phyloP scores from a whole-genome alignment of 805 yeast species.

The Metschnikowia lachancei region DNA sequence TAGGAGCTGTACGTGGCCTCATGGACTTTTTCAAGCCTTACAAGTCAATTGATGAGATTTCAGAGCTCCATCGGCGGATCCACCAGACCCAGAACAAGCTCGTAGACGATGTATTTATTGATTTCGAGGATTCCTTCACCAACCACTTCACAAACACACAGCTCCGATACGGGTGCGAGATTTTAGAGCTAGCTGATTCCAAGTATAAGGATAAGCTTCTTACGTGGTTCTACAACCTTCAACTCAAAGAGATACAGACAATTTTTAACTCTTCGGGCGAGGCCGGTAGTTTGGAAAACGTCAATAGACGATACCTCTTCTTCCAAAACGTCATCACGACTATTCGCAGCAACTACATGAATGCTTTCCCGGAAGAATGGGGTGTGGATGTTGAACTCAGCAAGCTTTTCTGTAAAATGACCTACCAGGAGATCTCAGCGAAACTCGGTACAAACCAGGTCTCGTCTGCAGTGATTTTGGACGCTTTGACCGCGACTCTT shows the following conservation, averaged over 20 bases:
- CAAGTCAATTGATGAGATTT: slow-evolving; percentile 79
- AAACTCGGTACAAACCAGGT: slow-evolving; percentile 45
- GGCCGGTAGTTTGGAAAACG: slow-evolving; percentile 90
- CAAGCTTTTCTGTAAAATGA: slow-evolving; percentile 60
- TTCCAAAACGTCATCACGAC: slow-evolving; percentile 67
- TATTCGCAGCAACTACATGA: slow-evolving; percentile 50
- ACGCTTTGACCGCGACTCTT: slow-evolving; percentile 68
- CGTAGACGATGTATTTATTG: slow-evolving; percentile 67
- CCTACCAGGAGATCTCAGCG: slow-evolving; percentile 62
- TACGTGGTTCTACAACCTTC: slow-evolving; percentile 68
- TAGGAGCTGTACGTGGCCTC: slow-evolving; percentile 72
- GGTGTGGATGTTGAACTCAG: slow-evolving; percentile 61
- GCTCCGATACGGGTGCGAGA: slow-evolving; percentile 63
- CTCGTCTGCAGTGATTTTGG: slow-evolving; percentile 64
- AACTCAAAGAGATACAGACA: slow-evolving; percentile 67
- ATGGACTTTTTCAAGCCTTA: slow-evolving; percentile 72
- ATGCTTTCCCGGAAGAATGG: slow-evolving; percentile 72
- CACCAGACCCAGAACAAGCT: slow-evolving; percentile 57
- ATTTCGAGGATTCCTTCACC: slow-evolving; percentile 54
- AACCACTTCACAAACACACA: slow-evolving; percentile 30
- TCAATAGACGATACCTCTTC: slow-evolving; percentile 76
- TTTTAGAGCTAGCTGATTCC: slow-evolving; percentile 63
- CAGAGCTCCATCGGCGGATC: slow-evolving; percentile 58
- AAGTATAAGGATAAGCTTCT: slow-evolving; percentile 57
- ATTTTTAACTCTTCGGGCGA: slow-evolving; percentile 82